These are phyloP conservation scores for Xylaria telfairii DNA, from an alignment of 495 filamentous ascomycete species.

Conservation along the genomic window DNA sequence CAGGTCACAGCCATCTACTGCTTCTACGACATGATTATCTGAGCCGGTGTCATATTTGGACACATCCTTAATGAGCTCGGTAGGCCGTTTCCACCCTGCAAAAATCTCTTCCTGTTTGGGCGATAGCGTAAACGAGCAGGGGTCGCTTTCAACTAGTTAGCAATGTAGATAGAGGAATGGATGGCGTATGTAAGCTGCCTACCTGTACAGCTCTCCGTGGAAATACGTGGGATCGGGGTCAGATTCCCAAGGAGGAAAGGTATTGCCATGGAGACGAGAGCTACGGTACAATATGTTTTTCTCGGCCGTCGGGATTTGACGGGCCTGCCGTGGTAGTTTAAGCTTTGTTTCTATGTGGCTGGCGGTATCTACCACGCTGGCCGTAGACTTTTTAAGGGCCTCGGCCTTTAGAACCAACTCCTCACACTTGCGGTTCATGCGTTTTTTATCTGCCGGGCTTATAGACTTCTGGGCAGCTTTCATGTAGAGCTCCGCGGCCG, in stretches of 20 bases:
- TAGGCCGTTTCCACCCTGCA: conserved; percentile 79
- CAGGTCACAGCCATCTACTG: conserved; percentile 68
- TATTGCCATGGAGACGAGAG: conserved; percentile 77
- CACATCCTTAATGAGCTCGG: conserved; percentile 52
- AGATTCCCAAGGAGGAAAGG: conserved; percentile 81
- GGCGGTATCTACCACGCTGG: conserved; percentile 31
- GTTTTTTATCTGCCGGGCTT: conserved; percentile 59
- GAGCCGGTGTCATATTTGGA: conserved; percentile 26
- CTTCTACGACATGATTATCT: conserved; percentile 55
- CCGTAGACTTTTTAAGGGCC: conserved; percentile 66
- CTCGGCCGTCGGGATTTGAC: conserved; percentile 72
- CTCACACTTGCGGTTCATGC: conserved; percentile 68
- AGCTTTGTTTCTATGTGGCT: conserved; percentile 37
- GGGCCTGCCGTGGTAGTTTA: conserved; percentile 60
- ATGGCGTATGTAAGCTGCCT: conserved; percentile 24
- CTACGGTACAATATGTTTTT: conserved; percentile 77
- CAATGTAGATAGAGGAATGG: conserved; percentile 11
- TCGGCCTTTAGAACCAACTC: conserved; percentile 72
- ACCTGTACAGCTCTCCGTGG: conserved; percentile 32
- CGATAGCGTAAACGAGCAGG: conserved; percentile 71
- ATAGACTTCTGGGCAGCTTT: conserved; percentile 64
- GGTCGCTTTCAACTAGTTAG: conserved; percentile 56
- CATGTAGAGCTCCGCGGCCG: conserved; percentile 80
- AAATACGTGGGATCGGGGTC: conserved; percentile 52
- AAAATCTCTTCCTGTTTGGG: conserved; percentile 72